Conservation (phyloP, 805 yeast genomes). For the Blastobotrys chiropterorum region DNA sequence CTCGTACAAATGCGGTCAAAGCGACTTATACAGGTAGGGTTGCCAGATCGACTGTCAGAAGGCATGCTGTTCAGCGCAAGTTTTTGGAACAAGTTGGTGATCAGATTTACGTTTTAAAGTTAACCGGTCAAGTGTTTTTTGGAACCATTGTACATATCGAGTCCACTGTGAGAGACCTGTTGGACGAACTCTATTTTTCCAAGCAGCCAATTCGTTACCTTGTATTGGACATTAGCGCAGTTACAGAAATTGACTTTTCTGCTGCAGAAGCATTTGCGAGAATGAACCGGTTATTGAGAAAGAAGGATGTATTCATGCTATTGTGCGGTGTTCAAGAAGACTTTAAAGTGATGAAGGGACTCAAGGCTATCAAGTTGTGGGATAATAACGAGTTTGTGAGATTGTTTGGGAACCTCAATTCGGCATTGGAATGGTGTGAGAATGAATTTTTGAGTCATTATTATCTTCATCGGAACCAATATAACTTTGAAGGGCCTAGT, state of each 20-base stretch:
- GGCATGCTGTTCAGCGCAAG: conserved; percentile 85
- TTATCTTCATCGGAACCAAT: conserved; percentile 34
- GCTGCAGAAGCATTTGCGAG: conserved; percentile 95
- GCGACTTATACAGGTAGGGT: conserved; percentile 81
- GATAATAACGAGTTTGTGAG: conserved; percentile 47
- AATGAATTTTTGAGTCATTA: conserved; percentile 72
- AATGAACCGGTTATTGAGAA: conserved; percentile 68
- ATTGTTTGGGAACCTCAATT: conserved; percentile 71
- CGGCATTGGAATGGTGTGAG: conserved; percentile 95
- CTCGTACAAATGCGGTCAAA: conserved; percentile 71
- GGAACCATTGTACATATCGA: conserved; percentile 95
- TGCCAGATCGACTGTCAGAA: conserved; percentile 84
- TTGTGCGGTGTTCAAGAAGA: conserved; percentile 70
- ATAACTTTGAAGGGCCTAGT: background rate
- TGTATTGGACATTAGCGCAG: conserved; percentile 78
- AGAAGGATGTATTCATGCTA: conserved; percentile 63
- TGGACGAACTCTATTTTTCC: conserved; percentile 48
- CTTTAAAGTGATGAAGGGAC: conserved; percentile 60
- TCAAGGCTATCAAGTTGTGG: conserved; percentile 80
- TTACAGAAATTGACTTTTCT: conserved; percentile 75
- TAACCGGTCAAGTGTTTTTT: conserved; percentile 85
- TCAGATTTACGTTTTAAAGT: conserved; percentile 80
- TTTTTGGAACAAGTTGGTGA: conserved; percentile 81
- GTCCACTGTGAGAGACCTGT: conserved; percentile 55
- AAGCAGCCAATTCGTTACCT: conserved; percentile 65